phyloP scores from a whole-genome alignment of 805 yeast species.

The Jamesozyma piceae region DNA sequence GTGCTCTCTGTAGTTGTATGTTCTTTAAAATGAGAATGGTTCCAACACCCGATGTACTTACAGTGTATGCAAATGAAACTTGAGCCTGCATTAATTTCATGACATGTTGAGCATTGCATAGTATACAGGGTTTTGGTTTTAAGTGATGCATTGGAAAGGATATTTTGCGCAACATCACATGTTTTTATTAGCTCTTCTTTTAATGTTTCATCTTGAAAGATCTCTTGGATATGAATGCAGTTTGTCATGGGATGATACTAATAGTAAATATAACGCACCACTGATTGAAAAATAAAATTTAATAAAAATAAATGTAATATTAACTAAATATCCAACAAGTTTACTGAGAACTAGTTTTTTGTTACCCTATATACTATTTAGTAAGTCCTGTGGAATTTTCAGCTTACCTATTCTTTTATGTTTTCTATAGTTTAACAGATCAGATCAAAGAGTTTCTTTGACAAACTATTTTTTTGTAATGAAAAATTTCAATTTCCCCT shows the following conservation, averaged over 20 bases:
- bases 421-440: too few relatives aligned
- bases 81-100: slow-evolving; percentile 25
- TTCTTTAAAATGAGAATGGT: slow-evolving; percentile 35
- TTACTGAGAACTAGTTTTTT: too few relatives aligned
- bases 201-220: slow-evolving; percentile 27
- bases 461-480: background rate
- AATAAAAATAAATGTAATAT: background rate
- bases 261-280: background rate
- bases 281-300: background rate
- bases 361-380: too few relatives aligned
- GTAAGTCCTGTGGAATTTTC: too few relatives aligned
- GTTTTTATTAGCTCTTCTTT: slow-evolving; percentile 23
- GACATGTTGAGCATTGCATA: slow-evolving; percentile 25
- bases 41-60: slow-evolving; percentile 65
- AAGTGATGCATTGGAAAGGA: slow-evolving; percentile 14
- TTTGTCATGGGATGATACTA: slow-evolving; percentile 17
- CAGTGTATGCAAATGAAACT: slow-evolving; percentile 66
- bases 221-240: slow-evolving; percentile 25
- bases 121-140: slow-evolving; percentile 16
- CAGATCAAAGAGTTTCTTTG: background rate
- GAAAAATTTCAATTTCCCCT: background rate
- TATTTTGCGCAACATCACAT: slow-evolving; percentile 22
- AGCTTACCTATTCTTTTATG: too few relatives aligned
- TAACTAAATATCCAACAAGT: too few relatives aligned
- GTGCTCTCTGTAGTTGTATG: slow-evolving; percentile 39